Base-by-base conservation (phyloP, 1,284 basidiomycete genomes). In the Heterobasidion parviporum region DNA sequence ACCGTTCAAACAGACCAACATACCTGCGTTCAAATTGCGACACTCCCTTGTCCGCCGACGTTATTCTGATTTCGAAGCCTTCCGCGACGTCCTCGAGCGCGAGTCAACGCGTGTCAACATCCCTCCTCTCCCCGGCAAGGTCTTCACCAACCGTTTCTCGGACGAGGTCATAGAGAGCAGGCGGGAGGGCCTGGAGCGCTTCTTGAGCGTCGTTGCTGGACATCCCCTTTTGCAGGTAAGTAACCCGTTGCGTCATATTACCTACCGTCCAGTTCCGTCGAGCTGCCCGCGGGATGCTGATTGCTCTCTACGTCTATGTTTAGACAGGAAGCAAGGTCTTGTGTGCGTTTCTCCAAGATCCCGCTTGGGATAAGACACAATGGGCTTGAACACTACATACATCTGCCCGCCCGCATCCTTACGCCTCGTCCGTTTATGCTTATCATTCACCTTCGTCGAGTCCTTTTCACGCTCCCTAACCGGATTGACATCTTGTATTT, bases 61-160 rank as follows among this genome's bases (percentile, higher is more conserved):
- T 53, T 99, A 99, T 71, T 97, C 94, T 51, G 96, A 99, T 73
- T 99, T 99, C 69, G 96, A 99, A 71, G 95, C 96, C 6, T 99
- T 99, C 78, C 85, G 95, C 53, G 96, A 99, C 70, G 92, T 98
- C 65, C 85, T 99, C 51, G 97, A 99, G 73, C 86, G 94, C 62
- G 96, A 99, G 73, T 91, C 88, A 9, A 98, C 94, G 6, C 81
- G 97, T 32, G 97, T 99, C 62, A 99, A 98, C 72, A 98, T 99
- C 65, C 96, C 96, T 0, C 84, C 93, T 20, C 83, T 99, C 46
- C 97, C 96, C 1, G 96, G 96, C 57, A 99, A 99, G 73, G 89
- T 95, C 50, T 96, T 96, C 72, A 94, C 92, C 34, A 95, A 94
- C 70, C 81, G 96, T 35, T 99, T 99, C 75, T 95, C 94, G 14